phyloP scores from a whole-genome alignment of 2,329 filamentous ascomycete genomes.

The Cladosporium sp. region DNA sequence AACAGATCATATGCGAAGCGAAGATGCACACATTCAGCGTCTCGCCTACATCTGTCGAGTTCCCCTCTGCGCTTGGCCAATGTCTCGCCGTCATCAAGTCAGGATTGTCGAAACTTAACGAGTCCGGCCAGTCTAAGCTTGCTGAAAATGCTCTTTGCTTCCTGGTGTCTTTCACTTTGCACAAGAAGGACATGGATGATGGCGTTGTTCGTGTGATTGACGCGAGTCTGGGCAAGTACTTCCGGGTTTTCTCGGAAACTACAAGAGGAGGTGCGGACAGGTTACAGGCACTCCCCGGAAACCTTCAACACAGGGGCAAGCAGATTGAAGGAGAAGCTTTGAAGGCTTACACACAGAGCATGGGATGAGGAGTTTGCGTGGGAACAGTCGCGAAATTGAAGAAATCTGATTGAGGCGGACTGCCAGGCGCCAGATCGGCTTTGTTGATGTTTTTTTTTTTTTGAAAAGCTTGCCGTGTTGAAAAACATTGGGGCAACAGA shows the following conservation, averaged over 20 bases:
- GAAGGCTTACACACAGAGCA: slow-evolving; percentile 1
- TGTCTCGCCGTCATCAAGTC: slow-evolving; percentile 60
- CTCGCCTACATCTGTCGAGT: slow-evolving; percentile 59
- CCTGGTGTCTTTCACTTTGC: slow-evolving; percentile 43
- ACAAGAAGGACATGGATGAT: slow-evolving; percentile 45
- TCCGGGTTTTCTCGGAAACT: not conserved
- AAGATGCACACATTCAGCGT: slow-evolving; percentile 65
- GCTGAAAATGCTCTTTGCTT: slow-evolving; percentile 45
- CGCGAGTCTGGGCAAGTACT: slow-evolving; percentile 21
- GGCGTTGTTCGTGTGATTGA: slow-evolving; percentile 50
- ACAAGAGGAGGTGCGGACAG: slow-evolving; percentile 5
- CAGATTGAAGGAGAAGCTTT: slow-evolving; percentile 6
- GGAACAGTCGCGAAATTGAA: too few species aligned
- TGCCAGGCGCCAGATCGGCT: too few species aligned
- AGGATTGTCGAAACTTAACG: slow-evolving; percentile 36
- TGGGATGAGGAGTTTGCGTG: slow-evolving; percentile 12
- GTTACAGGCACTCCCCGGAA: slow-evolving; percentile 5
- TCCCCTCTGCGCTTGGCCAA: slow-evolving; percentile 65
- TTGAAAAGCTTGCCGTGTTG: too few species aligned
- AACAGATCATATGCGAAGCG: slow-evolving; percentile 63
- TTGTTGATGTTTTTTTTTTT: too few species aligned
- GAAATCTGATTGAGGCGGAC: too few species aligned
- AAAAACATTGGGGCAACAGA: too few species aligned
- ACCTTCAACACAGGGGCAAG: slow-evolving; percentile 6
- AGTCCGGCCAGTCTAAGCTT: slow-evolving; percentile 32